A percentile compares a stretch with the other conserved stretches of the same genome.
phyloP scores from a whole-genome alignment of 2,329 filamentous ascomycete genomes.

The Domatiomyces globalis region DNA sequence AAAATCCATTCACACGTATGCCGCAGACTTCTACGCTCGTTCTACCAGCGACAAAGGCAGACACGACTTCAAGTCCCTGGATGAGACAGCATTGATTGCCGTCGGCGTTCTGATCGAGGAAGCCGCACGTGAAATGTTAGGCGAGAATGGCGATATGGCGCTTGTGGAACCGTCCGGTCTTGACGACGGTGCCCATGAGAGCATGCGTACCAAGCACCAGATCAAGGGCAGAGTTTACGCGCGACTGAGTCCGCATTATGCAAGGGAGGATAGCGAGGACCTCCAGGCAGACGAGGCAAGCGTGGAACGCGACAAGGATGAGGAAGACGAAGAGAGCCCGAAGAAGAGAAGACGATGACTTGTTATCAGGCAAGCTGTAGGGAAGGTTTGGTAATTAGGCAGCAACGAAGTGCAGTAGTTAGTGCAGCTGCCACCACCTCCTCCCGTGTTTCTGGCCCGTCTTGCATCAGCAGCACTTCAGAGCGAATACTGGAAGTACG shows the following conservation, averaged over 20 bases:
- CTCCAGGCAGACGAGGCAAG: slow-evolving; percentile 5
- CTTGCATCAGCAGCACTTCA: not conserved
- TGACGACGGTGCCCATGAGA: slow-evolving; percentile 9
- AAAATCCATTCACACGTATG: slow-evolving; percentile 43
- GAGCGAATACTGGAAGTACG: too few relatives aligned
- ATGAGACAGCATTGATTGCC: slow-evolving; percentile 48
- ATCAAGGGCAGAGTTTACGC: slow-evolving; percentile 14
- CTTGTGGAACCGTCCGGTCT: slow-evolving; percentile 37
- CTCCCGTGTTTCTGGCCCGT: too few relatives aligned
- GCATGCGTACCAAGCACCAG: slow-evolving; percentile 11
- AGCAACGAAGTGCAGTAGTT: not conserved
- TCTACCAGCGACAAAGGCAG: slow-evolving; percentile 22
- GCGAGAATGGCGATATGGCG: slow-evolving; percentile 44
- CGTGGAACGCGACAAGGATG: not conserved
- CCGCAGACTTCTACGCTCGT: slow-evolving; percentile 40
- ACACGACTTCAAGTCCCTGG: slow-evolving; percentile 39
- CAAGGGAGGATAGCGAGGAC: not conserved
- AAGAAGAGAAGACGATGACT: slow-evolving; percentile 9
- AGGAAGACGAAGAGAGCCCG: slow-evolving; percentile 8
- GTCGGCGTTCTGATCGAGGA: slow-evolving; percentile 49
- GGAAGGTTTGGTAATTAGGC: too few relatives aligned
- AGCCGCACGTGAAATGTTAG: slow-evolving; percentile 36
- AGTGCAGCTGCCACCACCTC: too few relatives aligned
- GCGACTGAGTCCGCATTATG: not conserved
- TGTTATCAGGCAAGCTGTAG: not conserved